Evolutionary conservation across 176 grass and related monocot genomes (phyloP).

Genomic region (Alloteropsis semialata): DNA sequence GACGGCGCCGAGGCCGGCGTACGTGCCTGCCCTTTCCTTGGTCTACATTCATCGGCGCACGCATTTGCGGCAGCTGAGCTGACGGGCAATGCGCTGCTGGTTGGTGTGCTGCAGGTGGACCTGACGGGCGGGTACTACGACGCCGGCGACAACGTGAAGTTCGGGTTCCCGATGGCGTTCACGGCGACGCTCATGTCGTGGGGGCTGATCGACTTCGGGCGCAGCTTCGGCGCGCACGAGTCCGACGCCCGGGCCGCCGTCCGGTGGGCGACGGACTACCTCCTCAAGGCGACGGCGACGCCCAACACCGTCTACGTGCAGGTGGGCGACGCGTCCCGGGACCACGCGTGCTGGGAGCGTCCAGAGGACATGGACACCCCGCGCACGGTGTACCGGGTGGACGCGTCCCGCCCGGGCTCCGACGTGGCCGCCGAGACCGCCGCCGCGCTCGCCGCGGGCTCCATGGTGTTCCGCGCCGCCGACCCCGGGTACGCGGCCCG

Average conservation of each 20-base stretch:
- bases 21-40: not conserved
- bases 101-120: conserved; percentile 57
- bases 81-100: no score
- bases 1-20: conserved; percentile 67
- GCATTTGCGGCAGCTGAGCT: not conserved
- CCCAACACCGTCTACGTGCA: conserved; percentile 69
- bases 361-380: conserved; percentile 98
- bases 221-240: conserved; percentile 52
- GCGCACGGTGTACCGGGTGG: conserved; percentile 74
- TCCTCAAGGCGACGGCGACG: conserved; percentile 62
- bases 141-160: conserved; percentile 95
- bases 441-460: conserved; percentile 73
- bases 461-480: conserved; percentile 71
- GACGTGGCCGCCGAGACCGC: conserved; percentile 91
- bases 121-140: conserved; percentile 90
- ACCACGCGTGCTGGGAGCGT: conserved; percentile 91
- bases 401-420: conserved; percentile 62
- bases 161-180: conserved; percentile 97
- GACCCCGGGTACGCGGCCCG: conserved; percentile 52
- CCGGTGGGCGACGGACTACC: conserved; percentile 89
- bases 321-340: conserved; percentile 73
- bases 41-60: not conserved
- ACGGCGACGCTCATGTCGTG: conserved; percentile 86
- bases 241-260: conserved; percentile 46
- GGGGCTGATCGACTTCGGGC: conserved; percentile 82